Percentiles rank a stretch among this genome's conserved stretches.
phyloP scores from a whole-genome alignment of 257 asterid genomes.

The Rauvolfia tetraphylla region DNA sequence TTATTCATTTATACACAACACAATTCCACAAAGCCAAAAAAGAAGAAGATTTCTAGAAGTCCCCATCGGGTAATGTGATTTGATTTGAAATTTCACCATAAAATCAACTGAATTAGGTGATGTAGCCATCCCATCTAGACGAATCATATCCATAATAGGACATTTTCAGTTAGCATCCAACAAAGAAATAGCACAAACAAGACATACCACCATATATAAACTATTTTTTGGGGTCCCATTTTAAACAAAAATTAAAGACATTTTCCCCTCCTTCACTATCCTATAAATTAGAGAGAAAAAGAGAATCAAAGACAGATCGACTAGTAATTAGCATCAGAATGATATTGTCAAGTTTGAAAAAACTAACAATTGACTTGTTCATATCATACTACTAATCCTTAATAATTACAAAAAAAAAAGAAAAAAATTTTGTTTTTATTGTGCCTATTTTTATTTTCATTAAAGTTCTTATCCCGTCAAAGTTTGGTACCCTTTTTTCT shows the following conservation, averaged over 20 bases:
- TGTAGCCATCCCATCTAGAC: conserved; percentile 13
- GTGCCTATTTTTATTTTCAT: too few species aligned
- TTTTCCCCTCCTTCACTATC: neutral
- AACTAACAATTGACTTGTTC: too few species aligned
- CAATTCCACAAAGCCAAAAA: neutral
- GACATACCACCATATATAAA: conserved; percentile 7
- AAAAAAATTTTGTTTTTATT: too few species aligned
- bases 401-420: too few species aligned
- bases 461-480: too few species aligned
- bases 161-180: conserved; percentile 20
- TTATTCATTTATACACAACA: too few species aligned
- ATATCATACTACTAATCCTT: too few species aligned
- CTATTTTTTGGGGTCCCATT: conserved; percentile 2
- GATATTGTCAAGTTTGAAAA: too few species aligned
- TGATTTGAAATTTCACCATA: conserved; percentile 14
- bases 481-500: too few species aligned
- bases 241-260: neutral
- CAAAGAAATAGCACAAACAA: neutral
- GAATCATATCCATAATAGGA: conserved; percentile 4
- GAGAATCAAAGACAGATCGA: neutral
- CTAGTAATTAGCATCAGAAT: too few species aligned
- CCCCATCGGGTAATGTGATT: neutral
- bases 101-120: conserved; percentile 16
- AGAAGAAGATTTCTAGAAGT: neutral
- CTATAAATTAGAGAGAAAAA: too few species aligned